Evolutionary conservation across 148 eudicot genomes (phyloP).

Genomic region (Salicornia ramosissima): DNA sequence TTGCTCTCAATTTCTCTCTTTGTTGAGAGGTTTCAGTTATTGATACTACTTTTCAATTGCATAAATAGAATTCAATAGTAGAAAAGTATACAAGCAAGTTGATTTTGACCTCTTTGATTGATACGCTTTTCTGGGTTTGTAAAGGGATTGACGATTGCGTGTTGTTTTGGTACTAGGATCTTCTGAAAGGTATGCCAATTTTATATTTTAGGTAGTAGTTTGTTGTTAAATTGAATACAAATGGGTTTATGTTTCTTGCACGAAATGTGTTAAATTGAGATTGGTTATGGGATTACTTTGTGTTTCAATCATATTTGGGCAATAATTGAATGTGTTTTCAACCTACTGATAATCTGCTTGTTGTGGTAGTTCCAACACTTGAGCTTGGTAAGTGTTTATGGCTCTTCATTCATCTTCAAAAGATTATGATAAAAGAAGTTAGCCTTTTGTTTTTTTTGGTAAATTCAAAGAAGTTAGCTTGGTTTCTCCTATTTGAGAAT

Average conservation of each 20-base stretch:
- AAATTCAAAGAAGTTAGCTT: neutral
- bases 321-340: neutral
- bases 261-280: conserved; percentile 10
- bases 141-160: neutral
- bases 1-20: neutral
- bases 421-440: no score
- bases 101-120: conserved; percentile 16
- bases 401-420: neutral
- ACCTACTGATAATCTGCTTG: neutral
- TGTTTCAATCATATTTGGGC: neutral
- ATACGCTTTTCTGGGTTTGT: conserved; percentile 1
- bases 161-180: conserved; percentile 18
- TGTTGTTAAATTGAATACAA: neutral
- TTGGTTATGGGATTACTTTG: conserved; percentile 1
- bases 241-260: conserved; percentile 24
- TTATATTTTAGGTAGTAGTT: neutral
- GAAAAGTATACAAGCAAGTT: no score
- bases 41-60: neutral
- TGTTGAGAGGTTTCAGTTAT: neutral
- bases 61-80: no score
- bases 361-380: conserved; percentile 8
- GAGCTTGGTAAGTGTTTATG: conserved; percentile 6
- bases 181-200: conserved; percentile 20
- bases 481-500: neutral
- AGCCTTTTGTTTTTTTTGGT: no score